Evolutionary conservation across 345 rosid genomes (phyloP).

Genomic region (Barbarea vulgaris): DNA sequence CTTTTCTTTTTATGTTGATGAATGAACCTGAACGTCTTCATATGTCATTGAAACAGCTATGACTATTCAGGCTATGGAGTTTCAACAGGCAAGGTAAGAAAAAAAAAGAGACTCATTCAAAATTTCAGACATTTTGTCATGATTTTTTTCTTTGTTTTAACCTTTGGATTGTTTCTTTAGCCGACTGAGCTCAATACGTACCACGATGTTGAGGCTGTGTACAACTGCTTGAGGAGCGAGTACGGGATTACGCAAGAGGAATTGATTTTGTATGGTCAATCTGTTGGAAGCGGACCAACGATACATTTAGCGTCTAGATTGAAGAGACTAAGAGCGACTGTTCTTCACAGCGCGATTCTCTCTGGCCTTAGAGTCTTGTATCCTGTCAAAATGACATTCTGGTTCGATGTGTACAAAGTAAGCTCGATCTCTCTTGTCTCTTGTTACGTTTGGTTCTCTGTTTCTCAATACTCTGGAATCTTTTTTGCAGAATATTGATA

Average conservation of each 20-base stretch:
- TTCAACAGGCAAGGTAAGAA: conserved; percentile 87
- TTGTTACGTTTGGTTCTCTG: background rate
- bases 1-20: background rate
- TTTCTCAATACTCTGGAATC: conserved; percentile 21
- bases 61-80: conserved; percentile 98
- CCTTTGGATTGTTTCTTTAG: conserved; percentile 42
- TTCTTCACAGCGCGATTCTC: conserved; percentile 92
- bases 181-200: conserved; percentile 88
- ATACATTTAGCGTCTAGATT: conserved; percentile 72
- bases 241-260: conserved; percentile 73
- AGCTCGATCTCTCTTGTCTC: background rate
- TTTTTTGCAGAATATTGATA: conserved; percentile 77
- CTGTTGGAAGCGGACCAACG: conserved; percentile 94
- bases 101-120: background rate
- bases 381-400: conserved; percentile 86
- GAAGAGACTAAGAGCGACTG: conserved; percentile 62
- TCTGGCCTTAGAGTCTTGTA: conserved; percentile 87
- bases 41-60: conserved; percentile 56
- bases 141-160: background rate
- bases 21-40: background rate
- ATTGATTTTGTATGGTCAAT: conserved; percentile 81
- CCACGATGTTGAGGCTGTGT: conserved; percentile 82
- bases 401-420: conserved; percentile 92
- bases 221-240: conserved; percentile 73
- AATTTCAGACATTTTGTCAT: background rate